Percentiles rank a stretch among this genome's conserved stretches.
Evolutionary conservation across 306 rosid genomes (phyloP).

Genomic region (Ziziphus jujuba): DNA sequence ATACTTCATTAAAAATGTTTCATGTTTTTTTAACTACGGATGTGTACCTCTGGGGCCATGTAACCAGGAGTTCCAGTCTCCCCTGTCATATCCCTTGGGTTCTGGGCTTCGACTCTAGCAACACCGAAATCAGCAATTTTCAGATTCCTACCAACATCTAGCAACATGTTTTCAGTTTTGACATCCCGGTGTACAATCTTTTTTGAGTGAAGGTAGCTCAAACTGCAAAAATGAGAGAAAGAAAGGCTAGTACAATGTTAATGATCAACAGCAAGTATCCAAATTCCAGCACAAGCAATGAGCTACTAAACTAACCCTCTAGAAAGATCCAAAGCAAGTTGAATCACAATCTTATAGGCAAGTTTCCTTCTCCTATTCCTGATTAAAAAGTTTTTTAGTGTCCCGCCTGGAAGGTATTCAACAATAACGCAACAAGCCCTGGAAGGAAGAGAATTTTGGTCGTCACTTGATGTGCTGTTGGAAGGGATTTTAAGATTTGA

Average conservation of each 20-base stretch:
- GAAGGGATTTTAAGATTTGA: slow-evolving; percentile 73
- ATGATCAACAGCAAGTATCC: background rate
- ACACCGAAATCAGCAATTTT: slow-evolving; percentile 95
- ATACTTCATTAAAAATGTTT: background rate
- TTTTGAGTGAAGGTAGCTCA: slow-evolving; percentile 72
- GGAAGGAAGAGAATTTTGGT: slow-evolving; percentile 50
- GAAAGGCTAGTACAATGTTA: slow-evolving; percentile 1
- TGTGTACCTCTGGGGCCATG: slow-evolving; percentile 91
- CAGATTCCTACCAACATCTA: slow-evolving; percentile 46
- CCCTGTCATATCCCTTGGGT: slow-evolving; percentile 87
- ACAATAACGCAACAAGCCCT: slow-evolving; percentile 86
- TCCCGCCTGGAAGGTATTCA: slow-evolving; percentile 87
- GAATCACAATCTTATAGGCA: slow-evolving; percentile 67
- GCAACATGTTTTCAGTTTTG: slow-evolving; percentile 77
- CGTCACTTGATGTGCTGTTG: slow-evolving; percentile 34
- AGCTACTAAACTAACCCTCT: slow-evolving; percentile 57
- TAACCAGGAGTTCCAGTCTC: slow-evolving; percentile 94
- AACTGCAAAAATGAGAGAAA: slow-evolving; percentile 42
- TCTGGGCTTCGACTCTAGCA: slow-evolving; percentile 88
- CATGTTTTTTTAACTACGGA: background rate
- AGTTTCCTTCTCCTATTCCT: slow-evolving; percentile 70
- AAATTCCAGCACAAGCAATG: background rate
- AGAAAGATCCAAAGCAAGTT: slow-evolving; percentile 83
- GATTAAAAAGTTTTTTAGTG: slow-evolving; percentile 66
- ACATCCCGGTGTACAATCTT: slow-evolving; percentile 87